phyloP scores from a whole-genome alignment of 176 grass and related monocot species.

The Avena atlantica region DNA sequence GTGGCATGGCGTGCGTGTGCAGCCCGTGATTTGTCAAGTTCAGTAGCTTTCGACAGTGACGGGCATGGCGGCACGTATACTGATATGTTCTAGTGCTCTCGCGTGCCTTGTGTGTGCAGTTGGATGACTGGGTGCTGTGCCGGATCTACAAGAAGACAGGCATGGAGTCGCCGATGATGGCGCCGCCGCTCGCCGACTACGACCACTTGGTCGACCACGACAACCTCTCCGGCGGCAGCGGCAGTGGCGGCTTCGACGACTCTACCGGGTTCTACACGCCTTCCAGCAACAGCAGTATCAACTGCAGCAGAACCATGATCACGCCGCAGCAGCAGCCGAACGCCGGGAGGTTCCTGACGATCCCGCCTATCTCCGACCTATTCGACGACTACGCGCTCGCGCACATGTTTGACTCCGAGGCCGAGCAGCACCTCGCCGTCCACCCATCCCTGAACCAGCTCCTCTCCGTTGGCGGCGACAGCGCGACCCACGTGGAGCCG shows the following conservation, averaged over 20 bases:
- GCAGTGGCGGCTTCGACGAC: constrained; percentile 20
- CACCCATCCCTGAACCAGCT: constrained; percentile 58
- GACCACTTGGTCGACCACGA: constrained; percentile 45
- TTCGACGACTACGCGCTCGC: constrained; percentile 51
- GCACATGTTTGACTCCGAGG: constrained; percentile 33
- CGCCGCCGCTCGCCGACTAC: constrained; percentile 57
- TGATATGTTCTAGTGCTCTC: neutral
- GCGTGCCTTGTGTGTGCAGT: constrained; percentile 32
- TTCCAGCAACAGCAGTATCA: neutral
- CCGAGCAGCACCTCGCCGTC: constrained; percentile 32
- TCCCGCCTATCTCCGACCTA: constrained; percentile 44
- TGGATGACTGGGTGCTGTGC: constrained; percentile 98
- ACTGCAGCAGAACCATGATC: neutral
- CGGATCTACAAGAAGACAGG: constrained; percentile 86
- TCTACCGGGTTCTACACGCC: neutral
- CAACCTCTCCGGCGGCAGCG: constrained; percentile 32
- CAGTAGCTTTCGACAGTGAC: constrained; percentile 37
- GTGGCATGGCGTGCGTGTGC: constrained; percentile 9
- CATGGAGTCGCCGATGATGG: constrained; percentile 52
- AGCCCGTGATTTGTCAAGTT: constrained; percentile 16
- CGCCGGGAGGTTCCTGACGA: constrained; percentile 16
- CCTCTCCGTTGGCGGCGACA: constrained; percentile 20
- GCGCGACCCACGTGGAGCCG: neutral
- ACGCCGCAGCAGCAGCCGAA: neutral
- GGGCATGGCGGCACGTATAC: neutral